Base-by-base conservation (phyloP, 1,139 yeast genomes). In the Geotrichum reessii region DNA sequence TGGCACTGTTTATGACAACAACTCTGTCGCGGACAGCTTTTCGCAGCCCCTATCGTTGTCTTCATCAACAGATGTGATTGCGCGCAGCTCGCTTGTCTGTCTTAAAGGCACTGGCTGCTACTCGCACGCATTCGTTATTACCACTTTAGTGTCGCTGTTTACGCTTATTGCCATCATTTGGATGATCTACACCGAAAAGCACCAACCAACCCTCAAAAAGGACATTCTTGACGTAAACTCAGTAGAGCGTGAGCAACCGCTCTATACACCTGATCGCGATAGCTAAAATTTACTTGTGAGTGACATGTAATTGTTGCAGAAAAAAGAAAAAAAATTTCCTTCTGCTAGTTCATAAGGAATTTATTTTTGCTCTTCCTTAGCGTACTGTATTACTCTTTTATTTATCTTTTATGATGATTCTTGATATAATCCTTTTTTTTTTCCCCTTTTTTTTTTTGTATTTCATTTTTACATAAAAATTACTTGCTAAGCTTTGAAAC, bases 81-180 rank as follows among this genome's bases (percentile, higher is more conserved):
- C 28, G 2, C 46, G 40, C 2, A 53, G 51, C 8, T 64, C 63
- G n/a, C 62, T 62, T n/a, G 62, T 65, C 14, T 70, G 73, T 55
- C 50, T 58, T 12, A 63, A 63, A 49, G 72, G 72, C 8, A 50
- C 62, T 0, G 62, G 56, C 1, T 70, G 73, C 58, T 70, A 70
- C 48, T 55, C 65, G 2, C 52, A 53, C 3, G 66, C 72, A 8
- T 70, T 70, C 60, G 51, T 59, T 31, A 63, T 67, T 28, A 64
- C 71, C 4, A 57, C 71, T 66, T 56, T 72, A 70, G 69, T 76
- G 70, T 69, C 73, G 69, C 61, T 74, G 71, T 63, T 76, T 71
- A 69, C 79, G 68, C 59, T 73, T 8, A 50, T 60, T 5, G 75
- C 67, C 70, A 62, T 66, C 19, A 55, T 63, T 19, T 65, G 63